phyloP scores from a whole-genome alignment of 371 early-diverging fungal genomes.

The Mortierella sp. region DNA sequence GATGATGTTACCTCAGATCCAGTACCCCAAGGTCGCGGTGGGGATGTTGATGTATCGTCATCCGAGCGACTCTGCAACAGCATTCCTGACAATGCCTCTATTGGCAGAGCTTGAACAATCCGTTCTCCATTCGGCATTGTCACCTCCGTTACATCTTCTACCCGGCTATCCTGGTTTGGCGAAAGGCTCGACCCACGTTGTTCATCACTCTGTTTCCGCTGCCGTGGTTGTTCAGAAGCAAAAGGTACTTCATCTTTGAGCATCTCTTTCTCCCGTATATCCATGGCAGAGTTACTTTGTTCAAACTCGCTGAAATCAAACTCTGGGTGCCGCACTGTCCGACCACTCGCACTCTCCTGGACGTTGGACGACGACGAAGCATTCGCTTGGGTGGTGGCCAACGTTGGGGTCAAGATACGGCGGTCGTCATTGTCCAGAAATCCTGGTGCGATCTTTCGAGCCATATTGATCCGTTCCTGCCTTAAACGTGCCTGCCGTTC shows the following conservation, averaged over 20 bases:
- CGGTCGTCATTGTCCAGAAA: slow-evolving; percentile 53
- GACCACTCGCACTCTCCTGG: background rate
- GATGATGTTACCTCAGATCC: slow-evolving; percentile 49
- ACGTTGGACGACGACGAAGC: slow-evolving; percentile 1
- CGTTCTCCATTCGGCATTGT: slow-evolving; percentile 10
- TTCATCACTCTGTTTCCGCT: slow-evolving; percentile 3
- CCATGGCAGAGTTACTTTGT: background rate
- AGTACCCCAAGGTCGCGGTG: slow-evolving; percentile 30
- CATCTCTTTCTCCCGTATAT: background rate
- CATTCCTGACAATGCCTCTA: slow-evolving; percentile 34
- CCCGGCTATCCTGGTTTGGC: background rate
- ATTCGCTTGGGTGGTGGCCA: slow-evolving; percentile 24
- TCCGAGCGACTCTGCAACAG: slow-evolving; percentile 38
- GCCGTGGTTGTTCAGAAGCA: background rate
- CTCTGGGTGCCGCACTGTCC: background rate
- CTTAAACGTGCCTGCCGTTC: slow-evolving; percentile 47
- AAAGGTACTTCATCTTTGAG: background rate
- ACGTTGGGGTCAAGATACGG: slow-evolving; percentile 46
- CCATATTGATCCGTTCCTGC: slow-evolving; percentile 42
- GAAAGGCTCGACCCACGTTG: slow-evolving; percentile 4
- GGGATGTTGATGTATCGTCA: slow-evolving; percentile 24
- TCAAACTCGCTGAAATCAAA: slow-evolving; percentile 53
- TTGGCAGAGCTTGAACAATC: slow-evolving; percentile 49
- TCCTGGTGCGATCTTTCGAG: slow-evolving; percentile 52
- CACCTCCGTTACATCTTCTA: background rate